Evolutionary conservation across 306 rosid genomes (phyloP).

Genomic region (Quercus mongolica): DNA sequence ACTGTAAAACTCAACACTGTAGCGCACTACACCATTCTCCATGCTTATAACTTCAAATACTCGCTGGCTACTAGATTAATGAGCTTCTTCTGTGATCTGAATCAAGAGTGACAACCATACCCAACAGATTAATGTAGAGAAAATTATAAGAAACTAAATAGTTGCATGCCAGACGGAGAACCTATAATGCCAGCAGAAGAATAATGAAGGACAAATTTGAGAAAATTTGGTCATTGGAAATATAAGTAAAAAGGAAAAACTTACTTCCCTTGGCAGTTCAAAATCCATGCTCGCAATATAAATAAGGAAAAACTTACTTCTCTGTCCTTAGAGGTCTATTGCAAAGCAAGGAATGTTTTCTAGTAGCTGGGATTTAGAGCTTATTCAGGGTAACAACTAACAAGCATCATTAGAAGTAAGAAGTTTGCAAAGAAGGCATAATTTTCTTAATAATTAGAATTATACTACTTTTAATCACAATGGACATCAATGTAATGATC

Average conservation of each 20-base stretch:
- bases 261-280: conserved; percentile 75
- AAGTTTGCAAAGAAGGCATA: no score
- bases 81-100: no score
- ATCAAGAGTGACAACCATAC: neutral
- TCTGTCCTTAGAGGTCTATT: conserved; percentile 72
- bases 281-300: conserved; percentile 76
- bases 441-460: no score
- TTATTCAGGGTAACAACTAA: no score
- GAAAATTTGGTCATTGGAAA: conserved; percentile 2
- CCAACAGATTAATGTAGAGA: conserved; percentile 5
- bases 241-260: conserved; percentile 15
- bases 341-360: conserved; percentile 77
- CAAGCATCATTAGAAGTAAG: no score
- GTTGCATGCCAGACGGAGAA: conserved; percentile 1
- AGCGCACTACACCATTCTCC: no score
- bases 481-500: neutral
- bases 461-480: neutral
- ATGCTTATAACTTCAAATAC: no score
- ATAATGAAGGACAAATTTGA: neutral
- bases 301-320: conserved; percentile 15
- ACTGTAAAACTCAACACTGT: no score
- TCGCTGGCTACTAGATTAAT: no score
- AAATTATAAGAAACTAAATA: neutral
- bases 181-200: neutral
- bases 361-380: conserved; percentile 54